Conservation (phyloP, 331 rosid genomes). For the Telfairia occidentalis region DNA sequence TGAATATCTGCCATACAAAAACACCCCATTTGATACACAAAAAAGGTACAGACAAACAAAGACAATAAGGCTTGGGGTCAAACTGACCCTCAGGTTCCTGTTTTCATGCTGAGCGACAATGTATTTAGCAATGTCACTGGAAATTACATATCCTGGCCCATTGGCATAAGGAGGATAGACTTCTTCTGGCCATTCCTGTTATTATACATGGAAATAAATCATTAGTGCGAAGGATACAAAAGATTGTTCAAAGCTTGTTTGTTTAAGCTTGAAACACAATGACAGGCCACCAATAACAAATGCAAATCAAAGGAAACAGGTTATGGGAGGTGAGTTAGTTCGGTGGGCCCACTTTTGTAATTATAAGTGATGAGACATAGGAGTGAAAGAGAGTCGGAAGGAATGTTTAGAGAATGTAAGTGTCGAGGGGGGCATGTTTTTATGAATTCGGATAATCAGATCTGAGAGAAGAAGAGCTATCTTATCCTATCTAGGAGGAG, state of each 20-base stretch:
- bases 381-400: background rate
- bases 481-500: background rate
- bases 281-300: background rate
- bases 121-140: slow-evolving; percentile 63
- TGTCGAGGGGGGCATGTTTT: background rate
- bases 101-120: slow-evolving; percentile 49
- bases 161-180: slow-evolving; percentile 92
- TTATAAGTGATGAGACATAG: background rate
- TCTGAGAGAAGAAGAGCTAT: background rate
- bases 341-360: background rate
- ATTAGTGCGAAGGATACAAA: background rate
- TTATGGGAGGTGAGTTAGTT: too few species aligned
- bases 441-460: background rate
- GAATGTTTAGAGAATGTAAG: background rate
- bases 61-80: background rate
- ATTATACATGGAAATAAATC: background rate
- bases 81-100: slow-evolving; percentile 63
- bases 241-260: slow-evolving; percentile 2
- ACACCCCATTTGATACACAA: background rate
- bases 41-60: background rate
- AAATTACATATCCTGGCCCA: slow-evolving; percentile 82
- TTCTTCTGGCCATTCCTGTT: slow-evolving; percentile 95
- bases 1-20: slow-evolving; percentile 49
- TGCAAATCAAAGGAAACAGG: background rate
- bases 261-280: background rate